A percentile compares a stretch with the other conserved stretches of the same genome.
Conservation (phyloP, 345 rosid species). For the Excoecaria cochinchinensis region DNA sequence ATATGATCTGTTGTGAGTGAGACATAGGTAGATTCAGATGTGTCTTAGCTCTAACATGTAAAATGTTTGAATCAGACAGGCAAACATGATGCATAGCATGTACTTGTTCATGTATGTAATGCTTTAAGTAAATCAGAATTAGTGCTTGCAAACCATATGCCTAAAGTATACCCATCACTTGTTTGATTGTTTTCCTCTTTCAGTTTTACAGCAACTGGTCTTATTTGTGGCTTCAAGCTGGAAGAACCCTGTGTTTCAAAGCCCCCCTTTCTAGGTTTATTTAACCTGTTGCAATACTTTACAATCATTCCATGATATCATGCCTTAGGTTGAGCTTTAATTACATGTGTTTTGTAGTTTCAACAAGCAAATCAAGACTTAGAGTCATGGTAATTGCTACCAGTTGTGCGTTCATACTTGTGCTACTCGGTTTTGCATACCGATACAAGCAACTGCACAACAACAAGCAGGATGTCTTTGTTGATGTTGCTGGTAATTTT, state of each 20-base stretch:
- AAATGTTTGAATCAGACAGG: not conserved
- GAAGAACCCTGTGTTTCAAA: constrained; percentile 65
- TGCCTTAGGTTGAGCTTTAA: not conserved
- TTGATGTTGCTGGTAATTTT: constrained; percentile 73
- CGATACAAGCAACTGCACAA: constrained; percentile 45
- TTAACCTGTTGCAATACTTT: not conserved
- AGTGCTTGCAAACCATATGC: not conserved
- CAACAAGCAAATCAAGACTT: constrained; percentile 57
- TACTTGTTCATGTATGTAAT: not conserved
- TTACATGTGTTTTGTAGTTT: constrained; percentile 38
- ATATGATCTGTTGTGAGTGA: too few species aligned
- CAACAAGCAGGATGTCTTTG: constrained; percentile 47
- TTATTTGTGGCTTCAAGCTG: constrained; percentile 64
- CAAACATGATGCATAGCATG: not conserved
- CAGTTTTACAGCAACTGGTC: constrained; percentile 73
- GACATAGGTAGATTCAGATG: too few species aligned
- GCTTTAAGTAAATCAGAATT: too few species aligned
- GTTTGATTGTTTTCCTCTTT: constrained; percentile 13
- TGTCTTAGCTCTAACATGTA: not conserved
- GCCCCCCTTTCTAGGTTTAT: constrained; percentile 56
- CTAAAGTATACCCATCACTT: not conserved
- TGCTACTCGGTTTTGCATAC: constrained; percentile 45
- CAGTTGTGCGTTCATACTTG: constrained; percentile 49
- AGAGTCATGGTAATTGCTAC: constrained; percentile 47
- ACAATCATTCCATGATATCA: not conserved